Percentiles rank a stretch among this genome's conserved stretches.
phyloP scores from a whole-genome alignment of 805 yeast genomes.

The Candida odintsovae region DNA sequence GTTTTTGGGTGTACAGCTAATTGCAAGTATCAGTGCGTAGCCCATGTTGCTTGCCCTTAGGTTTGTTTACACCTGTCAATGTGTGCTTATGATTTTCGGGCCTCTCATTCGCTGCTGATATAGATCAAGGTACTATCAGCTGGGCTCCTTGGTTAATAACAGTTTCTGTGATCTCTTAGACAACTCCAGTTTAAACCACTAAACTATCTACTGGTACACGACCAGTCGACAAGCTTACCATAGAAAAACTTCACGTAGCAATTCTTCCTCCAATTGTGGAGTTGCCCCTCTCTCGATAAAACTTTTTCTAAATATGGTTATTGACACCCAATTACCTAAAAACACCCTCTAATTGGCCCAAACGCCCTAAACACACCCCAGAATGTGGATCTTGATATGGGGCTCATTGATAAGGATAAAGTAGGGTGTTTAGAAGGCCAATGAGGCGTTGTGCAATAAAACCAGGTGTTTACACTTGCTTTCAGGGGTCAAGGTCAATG shows the following conservation, averaged over 20 bases:
- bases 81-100: background rate
- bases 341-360: background rate
- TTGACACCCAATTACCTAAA: background rate
- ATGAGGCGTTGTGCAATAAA: background rate
- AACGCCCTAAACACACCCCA: background rate
- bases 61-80: background rate
- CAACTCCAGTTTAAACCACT: too few relatives aligned
- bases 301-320: background rate
- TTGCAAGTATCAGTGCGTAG: background rate
- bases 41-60: background rate
- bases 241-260: background rate
- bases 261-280: too few relatives aligned
- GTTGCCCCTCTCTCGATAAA: background rate
- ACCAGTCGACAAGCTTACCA: too few relatives aligned
- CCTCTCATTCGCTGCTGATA: slow-evolving; percentile 4
- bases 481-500: too few relatives aligned
- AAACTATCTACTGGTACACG: too few relatives aligned
- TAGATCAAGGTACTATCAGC: too few relatives aligned
- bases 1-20: slow-evolving; percentile 10
- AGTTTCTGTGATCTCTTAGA: too few relatives aligned
- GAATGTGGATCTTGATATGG: background rate
- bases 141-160: too few relatives aligned
- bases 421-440: background rate
- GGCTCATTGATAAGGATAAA: background rate
- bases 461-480: background rate